Base-by-base conservation (phyloP, 116 monocot species). In the Iris pallida region DNA sequence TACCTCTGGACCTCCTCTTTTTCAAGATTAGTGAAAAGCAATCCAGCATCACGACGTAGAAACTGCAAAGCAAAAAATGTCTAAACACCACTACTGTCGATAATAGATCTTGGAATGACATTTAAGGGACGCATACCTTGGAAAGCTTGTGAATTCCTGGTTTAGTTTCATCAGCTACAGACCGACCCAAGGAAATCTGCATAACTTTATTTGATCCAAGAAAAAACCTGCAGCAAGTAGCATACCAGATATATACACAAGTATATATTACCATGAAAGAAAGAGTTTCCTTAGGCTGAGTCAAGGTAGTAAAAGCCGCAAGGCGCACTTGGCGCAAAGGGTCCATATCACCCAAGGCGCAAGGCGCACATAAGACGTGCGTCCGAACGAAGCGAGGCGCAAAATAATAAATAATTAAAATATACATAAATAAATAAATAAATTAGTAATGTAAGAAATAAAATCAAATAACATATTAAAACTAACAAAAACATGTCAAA, bases 181-280 rank as follows among this genome's bases (percentile, higher is more conserved):
- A 88, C 4, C 86, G 77, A 0, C 99, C 93, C 51, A 99, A 63
- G 4, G 99, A 57, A 42, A 90, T 61, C 78, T 93, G 93, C 99
- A 99, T 99, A 13, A 93, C 99, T 76, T 93, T 99, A 68, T 93
- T 99, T 44, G 90, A 86, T 20, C 90, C 93, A 45, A 99, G 88
- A 79, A 93, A 99, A 64, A 99, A 86, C 71, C 96, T 96, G 20
- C 63, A 5, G n/a, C n/a, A n/a, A n/a, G n/a, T n/a, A 79, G 16
- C 7, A 68, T 30, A 67, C 71, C 30, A 30, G 30, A 1, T 0
- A 6, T 16, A 30, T 3, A 30, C 30, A 3, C 3, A 30, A 30
- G 30, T n/a, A 30, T 30, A 30, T 1, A 30, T 30, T 30, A 30
- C 30, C 30, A 30, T 30, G 30, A 30, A 30, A 0, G 3, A 30